Evolutionary conservation across 495 filamentous ascomycete genomes (phyloP), one percentile per base, ranked within the genome.

Genomic region (Aspergillus hancockii): DNA sequence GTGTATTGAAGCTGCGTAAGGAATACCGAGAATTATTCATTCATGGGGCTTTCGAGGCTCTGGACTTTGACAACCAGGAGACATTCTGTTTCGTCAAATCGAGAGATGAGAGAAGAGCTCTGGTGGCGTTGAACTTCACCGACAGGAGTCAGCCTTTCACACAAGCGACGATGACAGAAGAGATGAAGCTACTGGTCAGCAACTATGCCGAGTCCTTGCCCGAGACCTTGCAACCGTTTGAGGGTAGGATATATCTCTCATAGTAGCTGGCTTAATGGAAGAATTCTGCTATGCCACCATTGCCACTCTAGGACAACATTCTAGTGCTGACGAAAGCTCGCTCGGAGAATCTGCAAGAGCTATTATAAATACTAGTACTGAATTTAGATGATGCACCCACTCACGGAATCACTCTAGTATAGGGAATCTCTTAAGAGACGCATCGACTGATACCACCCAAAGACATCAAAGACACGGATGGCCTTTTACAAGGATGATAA

Each of bases 41-140:
- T 13, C 79, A 86, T 64, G 85, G 85, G 0, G 58, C 67, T 21
- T 88, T 82, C 58, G 66, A 77, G 55, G 60, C 78, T 25, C 49
- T 81, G 2, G 71, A 73, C 58, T 55, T 62, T 14, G 71, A 71
- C 14, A 68, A 79, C 47, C 51, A 66, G 25, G 61, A 64, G 23
- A 66, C 72, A 0, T 71, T 81, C 43, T 57, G 54, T 21, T 68
- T 61, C 59, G 16, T 57, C 2, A 66, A 65, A 28, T 36, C 41
- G 16, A 55, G 51, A n/a, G 51, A 40, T 3, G 36, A 43, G 13
- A 30, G 22, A 18, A 25, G 43, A 13, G 62, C 62, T 31, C 51
- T 69, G 46, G 55, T 67, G 3, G 41, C 58, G 16, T 31, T 67
- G 9, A 69, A 69, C 51, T 69, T 69, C 31, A 61, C 62, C 21